Evolutionary conservation across 1,139 yeast species (phyloP), one percentile per base, ranked within the genome.

Genomic region (Candida sp.): DNA sequence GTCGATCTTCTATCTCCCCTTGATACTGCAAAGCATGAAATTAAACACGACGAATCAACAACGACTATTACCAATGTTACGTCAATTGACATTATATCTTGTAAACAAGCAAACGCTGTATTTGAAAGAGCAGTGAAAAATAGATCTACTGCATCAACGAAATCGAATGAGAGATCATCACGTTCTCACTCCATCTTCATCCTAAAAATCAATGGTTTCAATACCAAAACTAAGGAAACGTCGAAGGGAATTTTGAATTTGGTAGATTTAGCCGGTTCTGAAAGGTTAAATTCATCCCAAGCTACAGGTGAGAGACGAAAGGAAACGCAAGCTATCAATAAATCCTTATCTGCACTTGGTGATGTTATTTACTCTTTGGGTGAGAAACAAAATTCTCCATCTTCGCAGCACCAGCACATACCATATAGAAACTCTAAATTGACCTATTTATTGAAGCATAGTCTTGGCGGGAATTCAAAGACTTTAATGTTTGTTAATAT

Each of bases 401-500:
- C 43, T 22, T 11, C 34, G 11, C 51, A 45, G 15, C 47, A 44
- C 73, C 58, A 54, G 21, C 83, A 79, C 55, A 61, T 79, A 8
- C 84, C 84, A 0, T 79, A 69, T 56, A 60, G 84, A 48, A 78
- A 79, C 55, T 77, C 82, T 5, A 77, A 78, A 61, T 70, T 93
- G 53, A 93, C 99, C 0, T 88, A 87, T 57, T 67, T 91, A 15
- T 69, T 93, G 48, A 95, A 90, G 56, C 82, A 88, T 57, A 89
- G 97, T 36, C 70, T 93, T 36, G 83, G 88, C 2, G 97, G 97
- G 0, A 77, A 81, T 45, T 87, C 97, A 1, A 93, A 91, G 60
- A 90, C 97, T 0, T 70, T 93, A 46, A 90, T 93, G 97, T 86
- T 93, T 72, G 97, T 90, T 11, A 91, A 90, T 55, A 75, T 91